Base-by-base conservation (phyloP, 2,329 filamentous ascomycete genomes). In the Capronia epimyces region DNA sequence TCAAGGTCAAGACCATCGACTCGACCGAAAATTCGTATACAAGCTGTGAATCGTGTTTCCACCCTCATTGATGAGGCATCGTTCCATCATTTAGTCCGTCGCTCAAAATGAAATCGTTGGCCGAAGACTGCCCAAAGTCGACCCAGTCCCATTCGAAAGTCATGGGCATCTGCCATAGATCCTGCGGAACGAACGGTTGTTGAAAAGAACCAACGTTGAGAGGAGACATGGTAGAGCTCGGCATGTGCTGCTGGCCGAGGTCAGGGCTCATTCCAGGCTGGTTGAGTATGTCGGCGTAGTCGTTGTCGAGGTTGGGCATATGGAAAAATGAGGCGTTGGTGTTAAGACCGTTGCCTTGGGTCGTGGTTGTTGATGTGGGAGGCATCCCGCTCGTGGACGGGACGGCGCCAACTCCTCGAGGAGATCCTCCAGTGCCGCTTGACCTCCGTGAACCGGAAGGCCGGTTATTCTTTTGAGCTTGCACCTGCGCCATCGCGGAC, bases 121-220 rank as follows among this genome's bases (percentile, higher is more conserved):
- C 56, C 15, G 42, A 43, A 15, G 48, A 39, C 21, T 55, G 52
- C 7, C 52, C 49, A 42, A 59, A 57, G 18, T 75, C 72, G 2
- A 71, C 80, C 83, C 83, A 87, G 59, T 86, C 89, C 89, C 90
- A 96, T 65, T 97, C 91, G 18, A 97, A 77, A 2, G 88, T 94
- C 84, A 95, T 95, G 1, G 91, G 90, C 80, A 97, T 84, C 67
- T 91, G 86, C 82, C 93, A 98, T 21, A 97, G 70, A 69, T 97
- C 93, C 62, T 91, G 89, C 3, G 93, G 91, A 18, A 97, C 81
- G 63, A 95, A 85, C 0, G 90, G 90, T 60, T 94, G 87, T 63
- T 90, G 85, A 64, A 90, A 89, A 15, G 75, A 64, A 10, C 69
- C 67, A 29, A 71, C 64, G 49, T 63, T 65, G 24, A 66, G 53